These are phyloP conservation scores for Abortiporus biennis DNA, from an alignment of 1,284 basidiomycete species.

Conservation along the genomic window DNA sequence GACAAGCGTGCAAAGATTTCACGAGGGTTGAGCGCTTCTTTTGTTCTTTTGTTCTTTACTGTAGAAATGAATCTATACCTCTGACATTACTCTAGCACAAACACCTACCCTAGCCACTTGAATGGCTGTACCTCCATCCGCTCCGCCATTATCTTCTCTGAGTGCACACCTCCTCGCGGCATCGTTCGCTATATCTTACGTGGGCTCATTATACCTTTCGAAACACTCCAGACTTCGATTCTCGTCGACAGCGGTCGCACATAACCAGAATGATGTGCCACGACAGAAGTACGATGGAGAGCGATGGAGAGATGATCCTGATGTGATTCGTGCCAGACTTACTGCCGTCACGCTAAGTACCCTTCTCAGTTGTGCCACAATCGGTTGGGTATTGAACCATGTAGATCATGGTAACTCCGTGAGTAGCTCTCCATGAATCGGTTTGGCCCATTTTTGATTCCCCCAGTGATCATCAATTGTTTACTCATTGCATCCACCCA, in stretches of 20 bases:
- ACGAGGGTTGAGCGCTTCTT: neutral
- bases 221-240: conserved; percentile 22
- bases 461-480: too few relatives aligned
- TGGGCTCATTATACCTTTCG: conserved; percentile 26
- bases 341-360: conserved; percentile 54
- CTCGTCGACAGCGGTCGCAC: conserved; percentile 9
- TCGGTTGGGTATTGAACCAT: conserved; percentile 18
- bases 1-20: neutral
- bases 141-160: conserved; percentile 19
- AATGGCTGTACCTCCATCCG: conserved; percentile 9
- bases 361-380: conserved; percentile 38
- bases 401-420: too few relatives aligned
- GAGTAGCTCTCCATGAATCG: too few relatives aligned
- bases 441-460: too few relatives aligned
- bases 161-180: conserved; percentile 22
- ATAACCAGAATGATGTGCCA: conserved; percentile 14
- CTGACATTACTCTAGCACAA: too few relatives aligned
- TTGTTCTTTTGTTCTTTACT: neutral
- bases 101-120: too few relatives aligned
- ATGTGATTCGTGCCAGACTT: conserved; percentile 66
- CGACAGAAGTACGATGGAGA: conserved; percentile 23
- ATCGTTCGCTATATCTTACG: conserved; percentile 24
- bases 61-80: neutral
- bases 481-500: neutral
- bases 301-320: conserved; percentile 67